Percentiles rank a stretch among this genome's conserved stretches.
These are phyloP conservation scores for Pythium brachiatum DNA, from an alignment of 352 stramenopile genomes.

Conservation along the genomic window DNA sequence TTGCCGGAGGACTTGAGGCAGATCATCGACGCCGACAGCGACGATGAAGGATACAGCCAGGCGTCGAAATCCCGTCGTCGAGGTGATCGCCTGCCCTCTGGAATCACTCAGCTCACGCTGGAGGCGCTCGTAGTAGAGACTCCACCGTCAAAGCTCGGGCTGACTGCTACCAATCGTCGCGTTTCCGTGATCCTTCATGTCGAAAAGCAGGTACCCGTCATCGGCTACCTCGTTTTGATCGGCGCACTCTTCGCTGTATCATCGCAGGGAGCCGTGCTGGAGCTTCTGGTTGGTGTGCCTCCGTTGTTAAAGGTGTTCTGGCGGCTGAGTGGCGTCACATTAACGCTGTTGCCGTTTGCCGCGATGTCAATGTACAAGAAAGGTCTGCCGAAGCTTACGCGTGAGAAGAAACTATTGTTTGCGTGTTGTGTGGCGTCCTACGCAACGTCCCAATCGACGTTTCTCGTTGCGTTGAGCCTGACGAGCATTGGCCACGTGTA, in stretches of 20 bases:
- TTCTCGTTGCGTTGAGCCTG: conserved; percentile 46
- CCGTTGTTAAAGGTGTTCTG: conserved; percentile 58
- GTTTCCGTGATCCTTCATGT: conserved; percentile 41
- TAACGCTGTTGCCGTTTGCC: conserved; percentile 36
- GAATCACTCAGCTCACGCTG: conserved; percentile 36
- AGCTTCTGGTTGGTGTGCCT: conserved; percentile 39
- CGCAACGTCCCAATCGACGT: conserved; percentile 46
- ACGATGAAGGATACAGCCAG: background rate
- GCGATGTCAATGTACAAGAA: conserved; percentile 25
- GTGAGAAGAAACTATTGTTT: conserved; percentile 23
- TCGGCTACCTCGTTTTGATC: conserved; percentile 45
- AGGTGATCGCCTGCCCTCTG: conserved; percentile 28
- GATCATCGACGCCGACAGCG: background rate
- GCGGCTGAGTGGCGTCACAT: conserved; percentile 41
- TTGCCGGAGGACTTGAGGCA: conserved; percentile 27
- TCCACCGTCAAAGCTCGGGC: background rate
- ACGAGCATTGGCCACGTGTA: conserved; percentile 56
- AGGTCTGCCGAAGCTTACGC: conserved; percentile 21
- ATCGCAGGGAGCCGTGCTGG: conserved; percentile 43
- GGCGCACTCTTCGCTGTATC: conserved; percentile 39
- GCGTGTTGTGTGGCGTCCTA: conserved; percentile 35
- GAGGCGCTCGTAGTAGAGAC: conserved; percentile 29
- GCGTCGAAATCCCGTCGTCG: background rate
- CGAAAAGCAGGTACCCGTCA: conserved; percentile 41
- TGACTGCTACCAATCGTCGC: background rate